A percentile compares a stretch with the other conserved stretches of the same genome.
Conservation (phyloP, 768 basidiomycete species). For the Lactifluus subvellereus region DNA sequence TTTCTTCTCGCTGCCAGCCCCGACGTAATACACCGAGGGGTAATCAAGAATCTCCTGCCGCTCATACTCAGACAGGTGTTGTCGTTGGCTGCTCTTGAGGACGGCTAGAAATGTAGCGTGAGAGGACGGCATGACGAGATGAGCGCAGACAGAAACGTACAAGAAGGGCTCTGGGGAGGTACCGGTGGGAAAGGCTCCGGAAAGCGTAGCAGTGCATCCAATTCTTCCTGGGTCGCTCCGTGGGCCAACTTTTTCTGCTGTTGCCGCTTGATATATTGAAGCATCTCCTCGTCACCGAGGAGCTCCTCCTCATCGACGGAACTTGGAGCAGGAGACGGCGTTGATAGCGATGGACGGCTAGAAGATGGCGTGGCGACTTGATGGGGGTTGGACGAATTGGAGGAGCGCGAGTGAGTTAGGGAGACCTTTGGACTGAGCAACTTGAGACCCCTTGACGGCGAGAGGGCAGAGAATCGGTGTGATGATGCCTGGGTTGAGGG, state of each 20-base stretch:
- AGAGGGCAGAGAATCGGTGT: constrained; percentile 76
- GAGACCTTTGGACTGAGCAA: constrained; percentile 75
- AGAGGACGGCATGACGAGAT: not conserved
- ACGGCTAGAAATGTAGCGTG: constrained; percentile 41
- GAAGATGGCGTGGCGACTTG: constrained; percentile 59
- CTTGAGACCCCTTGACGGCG: constrained; percentile 80
- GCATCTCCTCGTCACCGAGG: constrained; percentile 95
- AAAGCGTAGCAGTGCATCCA: constrained; percentile 86
- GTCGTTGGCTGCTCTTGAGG: constrained; percentile 58
- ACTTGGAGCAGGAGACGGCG: constrained; percentile 78
- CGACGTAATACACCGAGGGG: constrained; percentile 75
- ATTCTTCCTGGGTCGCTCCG: constrained; percentile 78
- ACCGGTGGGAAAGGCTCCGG: constrained; percentile 82
- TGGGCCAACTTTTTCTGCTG: constrained; percentile 81
- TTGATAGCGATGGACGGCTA: constrained; percentile 70
- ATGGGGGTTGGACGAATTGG: constrained; percentile 49
- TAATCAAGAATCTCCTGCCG: constrained; percentile 88
- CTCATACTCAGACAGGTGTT: constrained; percentile 81
- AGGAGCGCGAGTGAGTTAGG: constrained; percentile 49
- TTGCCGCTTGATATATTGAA: constrained; percentile 86
- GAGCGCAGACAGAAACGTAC: constrained; percentile 40
- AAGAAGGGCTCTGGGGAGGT: constrained; percentile 56
- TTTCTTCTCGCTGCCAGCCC: constrained; percentile 79
- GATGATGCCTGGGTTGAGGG: constrained; percentile 31
- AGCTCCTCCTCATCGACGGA: constrained; percentile 80